Evolutionary conservation across 495 filamentous ascomycete genomes (phyloP), one percentile per base, ranked within the genome.

Genomic region (Recurvomyces mirabilis): DNA sequence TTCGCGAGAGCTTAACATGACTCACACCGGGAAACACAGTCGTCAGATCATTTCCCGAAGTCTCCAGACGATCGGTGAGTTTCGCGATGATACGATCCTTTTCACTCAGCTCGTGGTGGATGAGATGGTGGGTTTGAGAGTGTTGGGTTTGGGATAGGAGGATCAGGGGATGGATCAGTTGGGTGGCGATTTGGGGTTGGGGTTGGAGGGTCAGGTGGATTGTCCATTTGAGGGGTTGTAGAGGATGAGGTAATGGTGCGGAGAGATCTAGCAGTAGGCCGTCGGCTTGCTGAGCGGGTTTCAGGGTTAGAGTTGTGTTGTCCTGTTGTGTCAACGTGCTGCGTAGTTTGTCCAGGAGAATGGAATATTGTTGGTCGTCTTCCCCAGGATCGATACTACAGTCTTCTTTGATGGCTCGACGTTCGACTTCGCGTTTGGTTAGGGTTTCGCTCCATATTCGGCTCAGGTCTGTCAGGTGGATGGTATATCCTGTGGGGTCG

Each of bases 381-480:
- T 89, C 84, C 49, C 74, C 81, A 1, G 91, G 81, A 61, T 98
- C 91, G 43, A 98, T 94, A 24, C 79, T 80, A 5, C 82, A 82
- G 28, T 77, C 70, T 49, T 75, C 67, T 7, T 77, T 65, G 15
- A 78, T 63, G 18, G 83, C 84, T 41, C 81, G 72, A 28, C 68
- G 60, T 19, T 82, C 58, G 42, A 96, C 85, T 1, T 70, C 68
- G 36, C 62, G 61, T 22, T 73, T 69, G 28, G 77, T 67, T 24
- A 94, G 63, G 14, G 56, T 65, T 65, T 94, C 87, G 3, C 68
- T 69, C 91, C 91, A 98, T n/a, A 95, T 62, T 46, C 77, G 70
- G 56, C 78, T 81, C 14, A 96, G 73, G 61, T 98, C 91, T 3
- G 89, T 91, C 22, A 95, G 58, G 45, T 78, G 73, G 28, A 95